Conservation (phyloP, 352 stramenopile species). For the Globisporangium solare region DNA sequence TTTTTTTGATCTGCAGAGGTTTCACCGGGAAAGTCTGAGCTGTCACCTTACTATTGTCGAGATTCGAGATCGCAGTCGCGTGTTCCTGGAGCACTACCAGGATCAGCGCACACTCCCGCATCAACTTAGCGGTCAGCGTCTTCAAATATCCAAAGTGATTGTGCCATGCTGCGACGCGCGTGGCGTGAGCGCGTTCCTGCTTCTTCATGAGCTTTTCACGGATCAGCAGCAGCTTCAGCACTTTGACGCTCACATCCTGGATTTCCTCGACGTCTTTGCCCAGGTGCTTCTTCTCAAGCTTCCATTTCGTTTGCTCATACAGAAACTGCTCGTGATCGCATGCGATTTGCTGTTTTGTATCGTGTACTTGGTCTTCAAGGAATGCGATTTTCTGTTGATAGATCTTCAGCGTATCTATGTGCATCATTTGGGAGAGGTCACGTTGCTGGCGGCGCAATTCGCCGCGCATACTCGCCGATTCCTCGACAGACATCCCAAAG, state of each 20-base stretch:
- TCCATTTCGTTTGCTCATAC: conserved; percentile 60
- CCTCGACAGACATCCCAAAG: conserved; percentile 44
- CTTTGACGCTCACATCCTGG: conserved; percentile 52
- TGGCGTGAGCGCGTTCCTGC: conserved; percentile 29
- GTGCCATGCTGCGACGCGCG: neutral
- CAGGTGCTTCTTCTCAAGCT: conserved; percentile 41
- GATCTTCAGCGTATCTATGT: conserved; percentile 13
- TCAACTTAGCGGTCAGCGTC: conserved; percentile 23
- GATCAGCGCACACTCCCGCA: conserved; percentile 46
- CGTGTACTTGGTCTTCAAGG: conserved; percentile 40
- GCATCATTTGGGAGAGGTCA: conserved; percentile 5
- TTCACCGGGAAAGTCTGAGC: conserved; percentile 25
- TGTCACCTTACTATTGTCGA: conserved; percentile 1
- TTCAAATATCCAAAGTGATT: conserved; percentile 16
- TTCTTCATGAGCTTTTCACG: conserved; percentile 62
- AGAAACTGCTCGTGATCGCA: conserved; percentile 64
- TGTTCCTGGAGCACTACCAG: conserved; percentile 49
- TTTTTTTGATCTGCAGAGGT: conserved; percentile 38
- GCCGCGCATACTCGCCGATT: conserved; percentile 9
- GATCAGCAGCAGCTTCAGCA: conserved; percentile 62
- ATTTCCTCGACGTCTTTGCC: conserved; percentile 54
- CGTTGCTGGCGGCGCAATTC: neutral
- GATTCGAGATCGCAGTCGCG: conserved; percentile 8
- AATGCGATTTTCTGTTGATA: conserved; percentile 47
- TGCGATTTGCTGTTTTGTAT: conserved; percentile 48